Percentiles rank a stretch among this genome's conserved stretches.
Conservation (phyloP, 169 alveolate species). For the Cardiosporidium cionae region DNA sequence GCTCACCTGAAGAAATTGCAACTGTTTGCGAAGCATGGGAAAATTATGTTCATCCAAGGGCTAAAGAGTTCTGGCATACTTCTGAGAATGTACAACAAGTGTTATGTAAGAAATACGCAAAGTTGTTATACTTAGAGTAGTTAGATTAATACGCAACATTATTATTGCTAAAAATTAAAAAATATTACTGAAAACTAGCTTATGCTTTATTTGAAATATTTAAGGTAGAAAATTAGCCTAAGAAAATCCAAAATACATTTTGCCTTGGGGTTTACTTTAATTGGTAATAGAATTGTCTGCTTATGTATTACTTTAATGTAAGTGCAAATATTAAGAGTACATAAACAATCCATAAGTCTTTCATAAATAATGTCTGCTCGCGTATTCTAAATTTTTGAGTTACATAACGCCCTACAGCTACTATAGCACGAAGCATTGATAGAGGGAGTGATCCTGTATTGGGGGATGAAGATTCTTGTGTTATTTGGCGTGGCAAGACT, state of each 20-base stretch:
- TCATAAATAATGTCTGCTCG: not conserved
- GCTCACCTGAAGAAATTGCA: slow-evolving; percentile 74
- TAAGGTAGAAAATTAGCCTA: not conserved
- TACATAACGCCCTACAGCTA: slow-evolving; percentile 36
- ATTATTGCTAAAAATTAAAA: not conserved
- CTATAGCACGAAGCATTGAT: slow-evolving; percentile 66
- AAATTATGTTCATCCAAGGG: slow-evolving; percentile 82
- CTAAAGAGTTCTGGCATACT: slow-evolving; percentile 76
- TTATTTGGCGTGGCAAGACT: slow-evolving; percentile 75
- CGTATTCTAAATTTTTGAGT: not conserved
- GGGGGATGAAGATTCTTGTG: slow-evolving; percentile 77
- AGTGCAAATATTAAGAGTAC: not conserved
- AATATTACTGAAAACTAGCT: not conserved
- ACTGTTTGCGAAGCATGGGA: slow-evolving; percentile 78
- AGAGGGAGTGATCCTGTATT: slow-evolving; percentile 73
- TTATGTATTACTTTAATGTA: not conserved
- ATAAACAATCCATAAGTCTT: not conserved
- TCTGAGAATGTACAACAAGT: slow-evolving; percentile 65
- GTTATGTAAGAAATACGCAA: slow-evolving; percentile 42
- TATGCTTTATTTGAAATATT: not conserved
- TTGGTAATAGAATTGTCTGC: not conserved
- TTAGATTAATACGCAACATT: not conserved
- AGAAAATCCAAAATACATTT: not conserved
- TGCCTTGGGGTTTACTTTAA: not conserved
- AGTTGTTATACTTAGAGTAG: not conserved